Conservation (phyloP, 2,329 filamentous ascomycete species). For the Reticulascus tulasneorum region DNA sequence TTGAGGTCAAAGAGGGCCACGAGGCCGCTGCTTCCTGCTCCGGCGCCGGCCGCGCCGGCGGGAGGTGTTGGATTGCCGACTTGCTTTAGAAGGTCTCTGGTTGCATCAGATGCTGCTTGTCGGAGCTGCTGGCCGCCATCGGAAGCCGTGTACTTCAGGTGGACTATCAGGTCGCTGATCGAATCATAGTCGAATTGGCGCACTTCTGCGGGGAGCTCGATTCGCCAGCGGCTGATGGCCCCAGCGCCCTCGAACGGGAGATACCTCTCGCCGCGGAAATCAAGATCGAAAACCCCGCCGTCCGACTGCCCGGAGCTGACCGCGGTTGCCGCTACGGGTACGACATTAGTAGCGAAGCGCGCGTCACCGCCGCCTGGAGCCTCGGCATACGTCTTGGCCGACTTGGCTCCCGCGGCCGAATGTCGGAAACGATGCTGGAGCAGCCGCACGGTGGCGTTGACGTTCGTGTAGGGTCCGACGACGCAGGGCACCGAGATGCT, state of each 20-base stretch:
- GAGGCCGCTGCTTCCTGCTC: no score
- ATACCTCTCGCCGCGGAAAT: slow-evolving; percentile 24
- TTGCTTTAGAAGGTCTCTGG: no score
- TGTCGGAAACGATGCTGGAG: slow-evolving; percentile 9
- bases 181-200: slow-evolving; percentile 27
- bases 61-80: no score
- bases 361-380: no score
- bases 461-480: slow-evolving; percentile 24
- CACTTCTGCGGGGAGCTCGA: slow-evolving; percentile 22
- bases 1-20: no score
- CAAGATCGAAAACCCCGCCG: slow-evolving; percentile 28
- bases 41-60: no score
- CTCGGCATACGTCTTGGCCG: no score
- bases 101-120: no score
- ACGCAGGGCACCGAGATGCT: slow-evolving; percentile 28
- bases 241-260: slow-evolving; percentile 34
- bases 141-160: slow-evolving; percentile 28
- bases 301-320: no score
- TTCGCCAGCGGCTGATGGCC: slow-evolving; percentile 24
- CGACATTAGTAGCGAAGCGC: slow-evolving; percentile 15
- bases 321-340: slow-evolving; percentile 24
- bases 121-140: slow-evolving; percentile 33
- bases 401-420: background rate
- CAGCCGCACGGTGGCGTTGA: slow-evolving; percentile 21
- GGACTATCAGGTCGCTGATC: slow-evolving; percentile 29